A percentile compares a stretch with the other conserved stretches of the same genome.
These are phyloP conservation scores for Solanum paucissectum DNA, from an alignment of 257 asterid genomes.

Conservation along the genomic window DNA sequence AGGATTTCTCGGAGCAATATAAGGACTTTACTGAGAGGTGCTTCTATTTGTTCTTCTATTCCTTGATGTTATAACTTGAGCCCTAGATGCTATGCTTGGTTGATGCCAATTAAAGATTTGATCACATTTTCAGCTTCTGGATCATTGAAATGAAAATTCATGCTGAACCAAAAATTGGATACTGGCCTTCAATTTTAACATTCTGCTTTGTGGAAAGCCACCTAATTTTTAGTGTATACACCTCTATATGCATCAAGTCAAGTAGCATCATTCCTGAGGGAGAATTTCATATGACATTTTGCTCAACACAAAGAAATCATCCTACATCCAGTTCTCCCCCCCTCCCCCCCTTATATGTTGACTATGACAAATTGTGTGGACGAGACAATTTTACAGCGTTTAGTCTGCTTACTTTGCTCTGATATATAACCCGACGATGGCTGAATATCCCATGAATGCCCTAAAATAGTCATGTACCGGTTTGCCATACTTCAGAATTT, in stretches of 20 bases:
- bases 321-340: not conserved
- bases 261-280: not conserved
- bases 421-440: not conserved
- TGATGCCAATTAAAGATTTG: not conserved
- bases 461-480: not conserved
- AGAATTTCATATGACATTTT: not conserved
- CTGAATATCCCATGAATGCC: not conserved
- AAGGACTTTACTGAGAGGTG: constrained; percentile 87
- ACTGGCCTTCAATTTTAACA: not conserved
- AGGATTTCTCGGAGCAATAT: constrained; percentile 76
- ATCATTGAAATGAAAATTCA: not conserved
- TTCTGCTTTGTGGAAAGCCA: not conserved
- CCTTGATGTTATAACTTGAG: not conserved
- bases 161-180: not conserved
- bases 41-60: not conserved
- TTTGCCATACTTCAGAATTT: not conserved
- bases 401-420: not conserved
- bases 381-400: not conserved
- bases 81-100: not conserved
- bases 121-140: not conserved
- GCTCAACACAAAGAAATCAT: not conserved
- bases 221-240: not conserved
- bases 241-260: not conserved
- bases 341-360: not conserved
- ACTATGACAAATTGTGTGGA: not conserved